phyloP scores from a whole-genome alignment of 441 rosid genomes.

The Brassica hybrid region DNA sequence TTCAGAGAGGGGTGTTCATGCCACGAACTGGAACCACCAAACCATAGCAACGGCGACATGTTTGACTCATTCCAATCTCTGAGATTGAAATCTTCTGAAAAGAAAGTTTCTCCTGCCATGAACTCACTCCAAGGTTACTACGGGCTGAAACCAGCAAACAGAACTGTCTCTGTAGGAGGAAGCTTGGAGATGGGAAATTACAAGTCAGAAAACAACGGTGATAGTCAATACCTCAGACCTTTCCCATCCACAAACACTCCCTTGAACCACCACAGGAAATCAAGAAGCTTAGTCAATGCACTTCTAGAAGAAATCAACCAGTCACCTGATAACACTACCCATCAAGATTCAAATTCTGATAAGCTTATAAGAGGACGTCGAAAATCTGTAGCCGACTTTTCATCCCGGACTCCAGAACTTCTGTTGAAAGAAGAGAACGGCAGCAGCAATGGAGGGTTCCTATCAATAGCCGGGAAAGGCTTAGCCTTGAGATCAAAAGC shows the following conservation, averaged over 20 bases:
- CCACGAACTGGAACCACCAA: slow-evolving; percentile 40
- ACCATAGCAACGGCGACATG: slow-evolving; percentile 38
- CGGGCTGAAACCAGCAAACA: slow-evolving; percentile 52
- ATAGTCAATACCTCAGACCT: slow-evolving; percentile 42
- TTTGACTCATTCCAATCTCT: slow-evolving; percentile 72
- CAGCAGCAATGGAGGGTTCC: slow-evolving; percentile 46
- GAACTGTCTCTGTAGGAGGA: slow-evolving; percentile 46
- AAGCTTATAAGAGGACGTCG: slow-evolving; percentile 64
- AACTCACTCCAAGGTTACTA: slow-evolving; percentile 68
- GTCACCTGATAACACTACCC: slow-evolving; percentile 30
- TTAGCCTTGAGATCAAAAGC: slow-evolving; percentile 62
- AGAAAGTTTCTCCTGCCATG: slow-evolving; percentile 67
- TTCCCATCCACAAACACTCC: slow-evolving; percentile 49
- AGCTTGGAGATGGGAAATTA: slow-evolving; percentile 50
- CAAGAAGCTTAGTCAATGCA: slow-evolving; percentile 64
- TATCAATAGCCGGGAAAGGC: slow-evolving; percentile 54
- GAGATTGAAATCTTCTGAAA: slow-evolving; percentile 51
- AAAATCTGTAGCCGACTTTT: slow-evolving; percentile 58
- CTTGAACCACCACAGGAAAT: slow-evolving; percentile 54
- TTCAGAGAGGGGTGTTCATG: slow-evolving; percentile 54
- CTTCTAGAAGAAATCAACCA: slow-evolving; percentile 53
- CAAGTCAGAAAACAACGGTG: slow-evolving; percentile 35
- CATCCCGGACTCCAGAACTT: slow-evolving; percentile 50
- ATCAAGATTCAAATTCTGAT: slow-evolving; percentile 46
- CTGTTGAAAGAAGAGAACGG: slow-evolving; percentile 54